Conservation (phyloP, 495 filamentous ascomycete species). For the Bathelium albidoporum region DNA sequence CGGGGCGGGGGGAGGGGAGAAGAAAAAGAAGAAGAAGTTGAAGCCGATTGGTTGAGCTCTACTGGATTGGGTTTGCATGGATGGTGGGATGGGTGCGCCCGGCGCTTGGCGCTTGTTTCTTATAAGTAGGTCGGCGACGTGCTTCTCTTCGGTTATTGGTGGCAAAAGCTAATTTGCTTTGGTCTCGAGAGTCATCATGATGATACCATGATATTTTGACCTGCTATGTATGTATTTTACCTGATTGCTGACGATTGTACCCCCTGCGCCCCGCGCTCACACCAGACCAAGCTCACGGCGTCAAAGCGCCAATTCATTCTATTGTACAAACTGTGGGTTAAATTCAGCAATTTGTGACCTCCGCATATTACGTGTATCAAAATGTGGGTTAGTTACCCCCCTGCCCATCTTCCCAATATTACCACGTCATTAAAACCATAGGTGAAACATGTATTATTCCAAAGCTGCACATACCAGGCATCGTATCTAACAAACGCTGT, state of each 20-base stretch:
- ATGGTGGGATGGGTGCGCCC: not conserved
- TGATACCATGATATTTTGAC: not conserved
- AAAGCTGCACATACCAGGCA: not conserved
- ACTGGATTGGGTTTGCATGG: not conserved
- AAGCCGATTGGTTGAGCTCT: constrained; percentile 57
- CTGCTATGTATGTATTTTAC: not conserved
- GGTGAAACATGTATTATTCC: not conserved
- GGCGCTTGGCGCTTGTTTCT: not conserved
- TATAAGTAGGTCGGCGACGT: not conserved
- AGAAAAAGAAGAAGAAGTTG: constrained; percentile 79
- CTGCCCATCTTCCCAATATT: not conserved
- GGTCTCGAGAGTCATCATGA: not conserved
- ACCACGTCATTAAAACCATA: not conserved
- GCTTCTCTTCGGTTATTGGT: no score
- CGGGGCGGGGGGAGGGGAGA: constrained; percentile 32
- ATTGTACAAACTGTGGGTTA: not conserved
- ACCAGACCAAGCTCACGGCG: not conserved
- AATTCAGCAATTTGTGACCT: not conserved
- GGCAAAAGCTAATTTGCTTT: not conserved
- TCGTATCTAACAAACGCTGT: not conserved
- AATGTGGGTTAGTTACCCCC: not conserved
- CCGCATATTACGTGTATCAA: not conserved
- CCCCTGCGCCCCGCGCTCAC: not conserved
- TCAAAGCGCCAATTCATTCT: not conserved
- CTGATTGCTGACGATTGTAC: not conserved